Percentiles rank a stretch among this genome's conserved stretches.
These are phyloP conservation scores for Dryas alaskensis DNA, from an alignment of 306 rosid genomes.

Conservation along the genomic window DNA sequence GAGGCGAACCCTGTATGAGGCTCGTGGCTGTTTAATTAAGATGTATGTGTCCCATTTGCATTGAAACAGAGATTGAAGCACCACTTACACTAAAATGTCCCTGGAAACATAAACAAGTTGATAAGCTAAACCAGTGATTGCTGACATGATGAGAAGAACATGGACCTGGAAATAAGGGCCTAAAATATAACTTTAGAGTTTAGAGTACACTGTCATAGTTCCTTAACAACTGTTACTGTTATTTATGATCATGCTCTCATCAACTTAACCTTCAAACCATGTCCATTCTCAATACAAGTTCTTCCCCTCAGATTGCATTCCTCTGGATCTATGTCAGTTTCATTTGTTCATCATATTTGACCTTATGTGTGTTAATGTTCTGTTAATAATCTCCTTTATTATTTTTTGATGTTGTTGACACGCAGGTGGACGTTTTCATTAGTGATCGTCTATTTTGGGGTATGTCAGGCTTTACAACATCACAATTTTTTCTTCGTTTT, in stretches of 20 bases:
- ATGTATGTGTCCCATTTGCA: neutral
- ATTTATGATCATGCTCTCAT: neutral
- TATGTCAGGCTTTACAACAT: conserved; percentile 32
- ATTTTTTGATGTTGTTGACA: conserved; percentile 11
- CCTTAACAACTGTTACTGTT: neutral
- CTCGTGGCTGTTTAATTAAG: conserved; percentile 1
- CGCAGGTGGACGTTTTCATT: conserved; percentile 85
- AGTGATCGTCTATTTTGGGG: conserved; percentile 69
- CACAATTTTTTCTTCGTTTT: neutral
- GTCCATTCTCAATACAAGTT: neutral
- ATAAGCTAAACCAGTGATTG: neutral
- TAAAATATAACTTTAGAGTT: neutral
- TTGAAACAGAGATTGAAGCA: neutral
- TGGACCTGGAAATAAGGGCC: neutral
- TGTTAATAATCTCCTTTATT: conserved; percentile 3
- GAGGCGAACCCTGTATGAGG: neutral
- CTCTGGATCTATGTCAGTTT: neutral
- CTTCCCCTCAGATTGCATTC: neutral
- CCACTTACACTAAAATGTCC: neutral
- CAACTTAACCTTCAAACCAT: neutral
- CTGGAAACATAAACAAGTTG: neutral
- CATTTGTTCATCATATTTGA: neutral
- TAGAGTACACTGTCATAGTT: neutral
- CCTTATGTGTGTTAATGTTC: conserved; percentile 3
- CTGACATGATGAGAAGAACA: neutral